Conservation (phyloP, 352 stramenopile species). For the Pythium sp. region DNA sequence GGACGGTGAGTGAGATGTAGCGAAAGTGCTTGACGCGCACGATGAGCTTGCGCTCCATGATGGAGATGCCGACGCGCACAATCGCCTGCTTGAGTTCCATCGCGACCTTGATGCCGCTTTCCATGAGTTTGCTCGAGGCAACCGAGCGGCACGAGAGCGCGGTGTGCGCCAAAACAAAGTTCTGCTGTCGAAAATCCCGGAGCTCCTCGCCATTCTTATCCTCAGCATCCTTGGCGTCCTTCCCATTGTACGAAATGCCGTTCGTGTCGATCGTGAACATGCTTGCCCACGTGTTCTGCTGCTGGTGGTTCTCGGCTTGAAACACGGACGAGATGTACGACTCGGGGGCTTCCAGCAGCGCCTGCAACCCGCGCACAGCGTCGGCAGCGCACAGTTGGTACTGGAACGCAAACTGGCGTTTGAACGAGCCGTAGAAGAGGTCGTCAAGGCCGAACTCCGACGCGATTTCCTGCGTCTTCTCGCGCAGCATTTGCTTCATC, state of each 20-base stretch:
- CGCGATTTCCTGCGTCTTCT: slow-evolving; percentile 91
- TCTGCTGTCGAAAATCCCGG: slow-evolving; percentile 69
- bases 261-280: slow-evolving; percentile 40
- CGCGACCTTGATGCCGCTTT: slow-evolving; percentile 92
- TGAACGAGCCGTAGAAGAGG: slow-evolving; percentile 96
- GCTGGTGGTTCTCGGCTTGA: slow-evolving; percentile 57
- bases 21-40: slow-evolving; percentile 95
- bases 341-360: slow-evolving; percentile 89
- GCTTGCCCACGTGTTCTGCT: slow-evolving; percentile 40
- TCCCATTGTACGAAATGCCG: slow-evolving; percentile 22
- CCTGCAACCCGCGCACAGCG: slow-evolving; percentile 93
- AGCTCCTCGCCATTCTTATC: slow-evolving; percentile 29
- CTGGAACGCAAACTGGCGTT: slow-evolving; percentile 93
- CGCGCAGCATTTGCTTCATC: slow-evolving; percentile 90
- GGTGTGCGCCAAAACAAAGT: slow-evolving; percentile 75
- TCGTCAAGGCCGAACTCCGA: slow-evolving; percentile 95
- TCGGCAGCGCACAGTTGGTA: slow-evolving; percentile 95
- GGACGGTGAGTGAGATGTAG: slow-evolving; percentile 93
- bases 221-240: slow-evolving; percentile 14
- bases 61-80: slow-evolving; percentile 91
- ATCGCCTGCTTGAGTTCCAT: slow-evolving; percentile 95
- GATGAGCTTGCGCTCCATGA: slow-evolving; percentile 95
- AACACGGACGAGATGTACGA: slow-evolving; percentile 67
- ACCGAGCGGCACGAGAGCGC: slow-evolving; percentile 70
- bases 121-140: slow-evolving; percentile 78